These are phyloP conservation scores for Epipyxis sp. DNA, from an alignment of 108 stramenopile genomes.

Conservation along the genomic window DNA sequence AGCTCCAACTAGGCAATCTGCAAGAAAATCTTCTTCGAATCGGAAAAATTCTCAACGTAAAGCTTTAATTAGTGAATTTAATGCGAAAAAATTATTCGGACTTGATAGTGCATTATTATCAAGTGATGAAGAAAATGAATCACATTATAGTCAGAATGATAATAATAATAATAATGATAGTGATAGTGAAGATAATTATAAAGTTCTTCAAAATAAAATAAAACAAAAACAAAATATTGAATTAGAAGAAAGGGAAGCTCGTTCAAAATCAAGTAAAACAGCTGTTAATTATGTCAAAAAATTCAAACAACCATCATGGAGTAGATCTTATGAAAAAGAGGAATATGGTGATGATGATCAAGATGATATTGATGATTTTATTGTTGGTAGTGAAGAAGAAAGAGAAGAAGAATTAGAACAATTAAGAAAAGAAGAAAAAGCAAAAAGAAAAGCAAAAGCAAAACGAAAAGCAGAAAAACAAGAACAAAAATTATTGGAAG, in stretches of 20 bases:
- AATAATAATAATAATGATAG: neutral
- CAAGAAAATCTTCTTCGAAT: neutral
- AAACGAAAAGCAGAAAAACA: neutral
- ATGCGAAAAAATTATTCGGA: neutral
- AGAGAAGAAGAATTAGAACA: neutral
- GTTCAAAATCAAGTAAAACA: neutral
- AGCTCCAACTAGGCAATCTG: too few relatives aligned
- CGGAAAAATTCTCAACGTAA: neutral
- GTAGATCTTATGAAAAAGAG: neutral
- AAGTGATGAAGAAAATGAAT: neutral
- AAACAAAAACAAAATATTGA: neutral
- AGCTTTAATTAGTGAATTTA: neutral
- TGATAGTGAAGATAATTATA: neutral
- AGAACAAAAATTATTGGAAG: too few relatives aligned
- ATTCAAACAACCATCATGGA: neutral
- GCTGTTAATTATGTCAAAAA: neutral
- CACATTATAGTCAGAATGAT: neutral
- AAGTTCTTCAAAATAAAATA: neutral
- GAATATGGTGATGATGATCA: conserved; percentile 26
- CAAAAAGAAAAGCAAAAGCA: conserved; percentile 1
- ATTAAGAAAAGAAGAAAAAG: neutral
- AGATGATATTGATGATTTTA: conserved; percentile 11
- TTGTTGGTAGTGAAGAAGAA: conserved; percentile 19
- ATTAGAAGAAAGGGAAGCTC: neutral
- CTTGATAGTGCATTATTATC: neutral